A percentile compares a stretch with the other conserved stretches of the same genome.
These are phyloP conservation scores for Apocynum venetum DNA, from an alignment of 257 asterid genomes.

Conservation along the genomic window DNA sequence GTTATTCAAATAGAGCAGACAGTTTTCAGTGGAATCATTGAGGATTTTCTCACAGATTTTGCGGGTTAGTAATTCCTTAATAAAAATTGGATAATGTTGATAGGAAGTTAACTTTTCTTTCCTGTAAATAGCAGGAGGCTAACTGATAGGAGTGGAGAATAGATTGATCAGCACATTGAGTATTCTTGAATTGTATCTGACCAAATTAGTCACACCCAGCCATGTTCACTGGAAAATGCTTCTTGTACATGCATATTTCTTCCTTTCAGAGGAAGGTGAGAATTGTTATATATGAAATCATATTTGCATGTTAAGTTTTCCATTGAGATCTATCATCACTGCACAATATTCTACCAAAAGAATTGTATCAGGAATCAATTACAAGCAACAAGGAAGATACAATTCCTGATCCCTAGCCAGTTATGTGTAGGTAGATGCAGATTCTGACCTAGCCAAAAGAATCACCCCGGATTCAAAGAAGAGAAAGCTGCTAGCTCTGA, in stretches of 20 bases:
- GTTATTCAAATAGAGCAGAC: constrained; percentile 29
- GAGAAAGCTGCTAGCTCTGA: too few relatives aligned
- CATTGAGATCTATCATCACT: neutral
- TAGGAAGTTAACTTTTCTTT: neutral
- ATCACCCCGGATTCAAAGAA: neutral
- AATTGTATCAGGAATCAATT: neutral
- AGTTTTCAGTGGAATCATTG: constrained; percentile 24
- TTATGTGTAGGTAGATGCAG: too few relatives aligned
- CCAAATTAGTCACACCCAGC: neutral
- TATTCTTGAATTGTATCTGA: constrained; percentile 7
- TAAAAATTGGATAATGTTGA: neutral
- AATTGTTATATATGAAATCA: constrained; percentile 7
- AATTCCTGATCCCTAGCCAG: neutral
- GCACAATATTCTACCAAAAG: neutral
- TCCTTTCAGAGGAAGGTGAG: neutral
- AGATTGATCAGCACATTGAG: neutral
- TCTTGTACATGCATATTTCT: constrained; percentile 2
- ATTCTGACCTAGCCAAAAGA: neutral
- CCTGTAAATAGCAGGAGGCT: constrained; percentile 20
- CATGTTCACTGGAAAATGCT: constrained; percentile 2
- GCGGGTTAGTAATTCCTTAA: constrained; percentile 2
- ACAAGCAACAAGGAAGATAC: neutral
- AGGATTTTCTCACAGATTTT: constrained; percentile 24
- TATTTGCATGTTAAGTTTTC: neutral
- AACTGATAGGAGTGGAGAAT: constrained; percentile 10